Evolutionary conservation across 805 yeast species (phyloP).

Genomic region (Candida broadrunensis): DNA sequence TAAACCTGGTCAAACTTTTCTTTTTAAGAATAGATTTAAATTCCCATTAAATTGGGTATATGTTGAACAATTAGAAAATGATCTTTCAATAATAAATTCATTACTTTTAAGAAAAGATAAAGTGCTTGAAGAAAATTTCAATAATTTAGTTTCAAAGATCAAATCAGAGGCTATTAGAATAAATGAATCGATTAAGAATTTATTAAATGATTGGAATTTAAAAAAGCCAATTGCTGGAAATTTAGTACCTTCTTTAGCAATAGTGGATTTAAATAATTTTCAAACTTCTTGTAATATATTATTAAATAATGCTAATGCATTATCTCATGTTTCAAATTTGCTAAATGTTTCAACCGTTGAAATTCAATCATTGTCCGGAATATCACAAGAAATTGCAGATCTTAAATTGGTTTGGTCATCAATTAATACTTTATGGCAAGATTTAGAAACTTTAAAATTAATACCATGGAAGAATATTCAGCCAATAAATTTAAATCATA

Average conservation of each 20-base stretch:
- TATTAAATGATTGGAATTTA: slow-evolving; percentile 46
- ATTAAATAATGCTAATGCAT: slow-evolving; percentile 18
- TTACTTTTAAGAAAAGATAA: slow-evolving; percentile 30
- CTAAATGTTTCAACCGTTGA: slow-evolving; percentile 29
- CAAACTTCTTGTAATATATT: slow-evolving; percentile 8
- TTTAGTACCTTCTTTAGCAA: slow-evolving; percentile 42
- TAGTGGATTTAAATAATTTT: slow-evolving; percentile 30
- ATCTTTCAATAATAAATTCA: slow-evolving; percentile 39
- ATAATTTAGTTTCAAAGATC: slow-evolving; percentile 40
- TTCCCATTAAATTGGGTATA: slow-evolving; percentile 56
- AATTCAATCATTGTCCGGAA: slow-evolving; percentile 21
- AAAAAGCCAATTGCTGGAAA: slow-evolving; percentile 46
- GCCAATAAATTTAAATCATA: slow-evolving; percentile 41
- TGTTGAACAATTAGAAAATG: slow-evolving; percentile 60
- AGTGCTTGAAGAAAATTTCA: slow-evolving; percentile 40
- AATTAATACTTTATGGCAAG: slow-evolving; percentile 48
- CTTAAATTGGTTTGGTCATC: slow-evolving; percentile 63
- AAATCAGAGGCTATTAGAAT: slow-evolving; percentile 38
- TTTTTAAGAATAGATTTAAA: slow-evolving; percentile 43
- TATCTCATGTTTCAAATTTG: slow-evolving; percentile 18
- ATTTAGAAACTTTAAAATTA: slow-evolving; percentile 40
- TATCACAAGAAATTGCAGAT: slow-evolving; percentile 51
- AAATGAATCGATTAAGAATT: slow-evolving; percentile 21
- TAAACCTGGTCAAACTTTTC: slow-evolving; percentile 28
- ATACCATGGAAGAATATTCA: slow-evolving; percentile 49